Evolutionary conservation across 2,329 filamentous ascomycete species (phyloP).

Genomic region (Ceratocystis destructans): DNA sequence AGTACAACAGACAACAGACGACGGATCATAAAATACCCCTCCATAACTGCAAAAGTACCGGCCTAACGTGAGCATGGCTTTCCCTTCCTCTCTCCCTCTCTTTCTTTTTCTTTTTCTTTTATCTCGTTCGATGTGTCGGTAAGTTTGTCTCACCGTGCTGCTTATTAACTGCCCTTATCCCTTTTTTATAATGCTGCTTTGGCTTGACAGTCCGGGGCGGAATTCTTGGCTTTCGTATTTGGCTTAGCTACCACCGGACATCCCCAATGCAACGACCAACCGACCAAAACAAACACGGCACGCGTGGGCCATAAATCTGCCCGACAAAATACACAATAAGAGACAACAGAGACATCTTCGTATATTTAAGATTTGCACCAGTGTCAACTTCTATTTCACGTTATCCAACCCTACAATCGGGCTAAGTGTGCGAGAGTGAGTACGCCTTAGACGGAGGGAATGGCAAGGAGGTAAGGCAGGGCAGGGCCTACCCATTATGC

Average conservation of each 20-base stretch:
- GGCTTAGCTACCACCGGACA: background rate
- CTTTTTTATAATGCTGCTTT: background rate
- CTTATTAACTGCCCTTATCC: background rate
- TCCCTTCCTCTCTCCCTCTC: background rate
- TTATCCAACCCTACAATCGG: background rate
- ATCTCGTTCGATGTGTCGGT: background rate
- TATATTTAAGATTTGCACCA: conserved; percentile 2
- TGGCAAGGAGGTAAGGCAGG: no score
- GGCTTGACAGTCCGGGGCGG: background rate
- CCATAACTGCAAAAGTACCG: background rate
- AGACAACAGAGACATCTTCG: background rate
- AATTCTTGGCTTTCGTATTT: conserved; percentile 5
- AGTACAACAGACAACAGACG: background rate
- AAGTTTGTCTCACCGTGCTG: background rate
- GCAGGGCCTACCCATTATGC: no score
- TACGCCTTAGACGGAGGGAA: background rate
- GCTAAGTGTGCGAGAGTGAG: background rate
- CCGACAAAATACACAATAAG: background rate
- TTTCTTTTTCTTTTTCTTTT: background rate
- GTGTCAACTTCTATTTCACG: background rate
- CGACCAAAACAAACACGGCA: background rate
- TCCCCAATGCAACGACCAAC: background rate
- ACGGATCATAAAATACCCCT: background rate
- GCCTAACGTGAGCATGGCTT: background rate
- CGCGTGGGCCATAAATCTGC: background rate